Evolutionary conservation across 257 asterid genomes (phyloP), one percentile per base, ranked within the genome.

Genomic region (Solanum piurae): DNA sequence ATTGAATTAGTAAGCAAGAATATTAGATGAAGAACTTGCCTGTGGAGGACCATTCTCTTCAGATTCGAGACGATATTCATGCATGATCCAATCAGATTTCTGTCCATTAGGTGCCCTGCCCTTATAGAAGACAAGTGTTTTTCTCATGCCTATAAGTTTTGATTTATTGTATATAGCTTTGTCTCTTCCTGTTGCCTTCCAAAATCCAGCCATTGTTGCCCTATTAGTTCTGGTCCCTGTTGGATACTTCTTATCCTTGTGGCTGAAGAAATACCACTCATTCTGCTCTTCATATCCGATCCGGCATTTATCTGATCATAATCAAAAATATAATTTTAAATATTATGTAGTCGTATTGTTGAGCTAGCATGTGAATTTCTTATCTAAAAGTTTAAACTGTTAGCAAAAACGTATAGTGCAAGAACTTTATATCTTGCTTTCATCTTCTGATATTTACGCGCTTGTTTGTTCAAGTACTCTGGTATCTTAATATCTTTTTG

Each of bases 171-270:
- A 92, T 3, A 94, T 93, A 2, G 94, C 94, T 89, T 94, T 94
- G 85, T 94, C 97, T 83, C 97, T 87, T 12, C 97, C 97, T 5
- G 97, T 94, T 3, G 96, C 97, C 90, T 94, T 93, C 97, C 97
- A 94, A 66, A 94, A 94, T n/a, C 97, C 97, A 1, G 95, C 94
- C 27, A 93, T 90, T 44, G 97, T 94, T 10, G 97, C 97, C 66
- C 97, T 88, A 27, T 94, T 94, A 0, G 97, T 94, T 86, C 97
- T 92, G 46, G 95, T 94, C 42, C 97, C 97, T 0, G 95, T 93
- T 8, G 97, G 97, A 85, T 93, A 94, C 88, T 94, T 94, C 92
- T 92, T 94, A 72, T 93, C 95, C 74, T 93, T 94, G 83, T 93
- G 95, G 87, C 95, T 94, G 92, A 94, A 94, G 88, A 94, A 94